Evolutionary conservation across 257 asterid species (phyloP), one percentile per base, ranked within the genome.

Genomic region (Cruciata laevipes): DNA sequence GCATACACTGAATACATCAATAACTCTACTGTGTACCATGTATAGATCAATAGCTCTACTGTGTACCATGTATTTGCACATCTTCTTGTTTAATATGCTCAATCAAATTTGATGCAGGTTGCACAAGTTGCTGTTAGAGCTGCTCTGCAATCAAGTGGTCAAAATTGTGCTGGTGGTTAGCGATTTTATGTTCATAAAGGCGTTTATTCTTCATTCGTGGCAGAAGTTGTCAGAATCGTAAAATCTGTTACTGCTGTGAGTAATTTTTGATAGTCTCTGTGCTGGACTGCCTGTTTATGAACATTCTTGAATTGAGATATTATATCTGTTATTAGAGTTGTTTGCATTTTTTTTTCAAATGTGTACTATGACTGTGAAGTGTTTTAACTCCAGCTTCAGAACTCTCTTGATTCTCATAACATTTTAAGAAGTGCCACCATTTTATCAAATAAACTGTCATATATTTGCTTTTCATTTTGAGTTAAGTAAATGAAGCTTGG

Each of bases 81-180:
- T 47, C 37, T 3, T 37, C 55, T 25, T 32, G 16, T 42, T 52
- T 61, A 24, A 31, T 38, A 30, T 38, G 59, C 40, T 31, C 52
- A 61, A 18, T 8, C 66, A 57, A 18, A 63, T 33, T 70, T 77
- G 62, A 70, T 73, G 47, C 78, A 93, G 99, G 97, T 93, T 71
- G 96, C 96, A 63, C 99, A 93, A 90, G 79, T 93, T 75, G 99
- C 99, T 79, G 99, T 76, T 66, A 88, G 99, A 84, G 99, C 92
- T 62, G 89, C 86, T 75, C 84, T 93, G 73, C 99, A 90, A 75
- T 90, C 99, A 74, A 90, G 99, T 40, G 97, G 99, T 63, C 99
- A 93, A 72, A 90, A 90, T 65, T 93, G 99, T 83, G 99, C 99
- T 65, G 97, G 99, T 60, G 97, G 97, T 72, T 97, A 93, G 82